Evolutionary conservation across 2,329 filamentous ascomycete genomes (phyloP), one percentile per base, ranked within the genome.

Genomic region (Ophiobolus disseminans): DNA sequence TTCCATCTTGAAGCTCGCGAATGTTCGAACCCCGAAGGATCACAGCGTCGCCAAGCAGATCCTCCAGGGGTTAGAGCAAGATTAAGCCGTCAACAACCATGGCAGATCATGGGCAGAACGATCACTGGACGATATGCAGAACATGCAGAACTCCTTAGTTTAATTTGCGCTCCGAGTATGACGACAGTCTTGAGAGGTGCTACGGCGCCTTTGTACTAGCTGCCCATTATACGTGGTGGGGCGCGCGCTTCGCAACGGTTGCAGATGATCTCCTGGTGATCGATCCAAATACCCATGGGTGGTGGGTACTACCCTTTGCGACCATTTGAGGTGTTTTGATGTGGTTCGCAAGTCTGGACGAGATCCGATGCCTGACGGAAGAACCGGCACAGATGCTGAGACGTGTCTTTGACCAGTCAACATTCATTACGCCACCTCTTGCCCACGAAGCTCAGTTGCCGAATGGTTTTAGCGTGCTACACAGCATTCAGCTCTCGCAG

Each of bases 131-230:
- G 57, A 54, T 53, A 58, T 60, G 60, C 58, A 55, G 53, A 61
- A 62, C 53, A 64, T 65, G 64, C 63, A 63, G 43, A 57, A 60
- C 40, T 67, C 63, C 63, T 66, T 44, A 25, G 19, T 45, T 65
- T 63, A 65, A 62, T 57, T 63, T 56, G 46, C 44, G 21, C 36
- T 38, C 49, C 37, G 41, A 54, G 58, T 43, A 63, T 63, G 62
- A 66, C 58, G 65, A 65, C 48, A 50, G 32, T 39, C 22, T 31
- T n/a, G 21, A 36, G 31, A 37, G 22, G 44, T 52, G 45, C 43
- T 45, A 43, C 45, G 23, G 38, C 45, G 17, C 48, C 46, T 25
- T 40, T 23, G 44, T 47, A 40, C 53, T 58, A 52, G 28, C 2
- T 5, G 22, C 10, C 8, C 14, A 19, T 14, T 32, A 39, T 55